Evolutionary conservation across 2,329 filamentous ascomycete species (phyloP).

Genomic region (Fusarium sp.): DNA sequence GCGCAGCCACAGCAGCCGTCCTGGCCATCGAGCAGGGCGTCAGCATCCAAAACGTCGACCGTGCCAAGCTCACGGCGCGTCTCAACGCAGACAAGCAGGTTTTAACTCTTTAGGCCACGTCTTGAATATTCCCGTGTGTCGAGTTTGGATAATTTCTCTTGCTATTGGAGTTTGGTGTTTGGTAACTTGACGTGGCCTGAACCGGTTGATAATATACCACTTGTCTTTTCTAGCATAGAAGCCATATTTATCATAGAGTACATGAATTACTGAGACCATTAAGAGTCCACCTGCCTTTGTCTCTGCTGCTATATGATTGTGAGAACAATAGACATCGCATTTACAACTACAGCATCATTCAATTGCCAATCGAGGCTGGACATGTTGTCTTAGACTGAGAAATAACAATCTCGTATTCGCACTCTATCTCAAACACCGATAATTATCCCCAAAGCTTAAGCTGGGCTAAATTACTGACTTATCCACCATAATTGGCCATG

Average conservation of each 20-base stretch:
- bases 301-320: neutral
- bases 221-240: neutral
- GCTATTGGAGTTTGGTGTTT: neutral
- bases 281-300: neutral
- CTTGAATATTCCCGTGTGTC: neutral
- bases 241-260: neutral
- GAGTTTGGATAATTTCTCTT: neutral
- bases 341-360: neutral
- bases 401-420: neutral
- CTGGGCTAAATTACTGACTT: neutral
- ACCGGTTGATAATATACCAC: neutral
- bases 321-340: neutral
- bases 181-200: neutral
- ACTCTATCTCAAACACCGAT: neutral
- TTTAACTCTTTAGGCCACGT: neutral
- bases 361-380: neutral
- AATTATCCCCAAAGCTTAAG: neutral
- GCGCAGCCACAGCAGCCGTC: slow-evolving; percentile 7
- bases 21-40: slow-evolving; percentile 13
- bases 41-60: slow-evolving; percentile 7
- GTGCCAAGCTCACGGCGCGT: neutral
- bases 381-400: neutral
- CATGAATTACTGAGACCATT: neutral
- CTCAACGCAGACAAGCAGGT: neutral
- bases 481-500: neutral